phyloP scores from a whole-genome alignment of 208 protist species.

The Leptomonas seymouri region DNA sequence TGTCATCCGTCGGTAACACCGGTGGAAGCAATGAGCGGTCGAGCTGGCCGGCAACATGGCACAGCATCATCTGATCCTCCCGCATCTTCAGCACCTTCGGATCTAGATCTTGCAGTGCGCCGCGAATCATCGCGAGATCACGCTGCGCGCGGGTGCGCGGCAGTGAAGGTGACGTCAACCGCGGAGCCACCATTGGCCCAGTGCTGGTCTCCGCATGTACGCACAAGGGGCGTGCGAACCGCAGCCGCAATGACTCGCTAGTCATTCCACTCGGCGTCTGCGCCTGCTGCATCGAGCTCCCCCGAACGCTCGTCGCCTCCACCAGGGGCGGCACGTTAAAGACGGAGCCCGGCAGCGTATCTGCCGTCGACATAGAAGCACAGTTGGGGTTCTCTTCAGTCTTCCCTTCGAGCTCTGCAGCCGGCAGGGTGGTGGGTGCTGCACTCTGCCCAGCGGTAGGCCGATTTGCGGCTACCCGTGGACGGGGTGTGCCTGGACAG shows the following conservation, averaged over 20 bases:
- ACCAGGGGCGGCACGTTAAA: background rate
- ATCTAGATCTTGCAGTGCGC: constrained; percentile 11
- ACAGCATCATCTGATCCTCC: constrained; percentile 70
- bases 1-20: background rate
- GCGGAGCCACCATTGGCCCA: background rate
- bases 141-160: background rate
- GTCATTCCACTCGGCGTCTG: background rate
- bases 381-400: background rate
- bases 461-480: background rate
- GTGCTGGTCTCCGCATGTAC: background rate
- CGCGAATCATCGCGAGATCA: constrained; percentile 15
- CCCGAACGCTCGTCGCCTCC: constrained; percentile 3
- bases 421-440: too few relatives aligned
- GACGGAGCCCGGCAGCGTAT: background rate
- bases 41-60: constrained; percentile 45
- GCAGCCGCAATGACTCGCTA: background rate
- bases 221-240: background rate
- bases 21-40: constrained; percentile 34
- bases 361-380: background rate
- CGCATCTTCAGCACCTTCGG: constrained; percentile 42
- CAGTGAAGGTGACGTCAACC: background rate
- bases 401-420: background rate
- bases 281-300: constrained; percentile 1
- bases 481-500: background rate
- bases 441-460: too few relatives aligned